Base-by-base conservation (phyloP, 371 early-diverging fungal species). In the Blakeslea trispora region DNA sequence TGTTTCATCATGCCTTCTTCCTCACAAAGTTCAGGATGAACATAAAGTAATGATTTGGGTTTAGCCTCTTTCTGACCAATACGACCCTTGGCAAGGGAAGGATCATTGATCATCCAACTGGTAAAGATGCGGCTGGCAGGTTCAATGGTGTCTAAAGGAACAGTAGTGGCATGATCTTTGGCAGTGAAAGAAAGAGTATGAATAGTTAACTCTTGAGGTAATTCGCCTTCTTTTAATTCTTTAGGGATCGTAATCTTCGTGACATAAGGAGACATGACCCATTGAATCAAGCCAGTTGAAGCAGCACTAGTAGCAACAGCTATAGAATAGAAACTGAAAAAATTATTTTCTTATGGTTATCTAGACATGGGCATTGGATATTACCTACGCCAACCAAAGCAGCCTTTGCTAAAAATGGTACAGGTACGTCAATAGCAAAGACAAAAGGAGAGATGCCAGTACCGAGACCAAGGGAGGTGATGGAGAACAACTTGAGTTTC, bases 201-300 rank as follows among this genome's bases (percentile, higher is more conserved):
- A 13, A 69, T 41, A 10, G 71, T 76, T 14, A 79, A 17, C 35
- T 63, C 40, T 34, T 60, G 52, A 24, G 69, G 66, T n/a, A 65
- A 8, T 23, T 55, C 34, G 17, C 42, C 53, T 40, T 55, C 44
- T 5, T 39, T 23, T 11, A 55, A 18, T 15, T 23, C 46, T 3
- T 53, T 45, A 9, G 66, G 62, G 0, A 66, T 50, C 18, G 83
- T 85, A 42, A 82, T 77, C 50, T 81, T 81, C 24, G 83, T 79
- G 23, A 85, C 85, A 57, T 85, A 85, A 1, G 85, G 82, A 5
- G 83, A 82, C 68, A 85, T 75, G 52, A 82, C 81, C 85, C 85
- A 85, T 45, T 85, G 83, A 28, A 85, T 79, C 34, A 79, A 43
- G 5, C 74, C 80, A 1, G 85, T 85, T 0, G 85, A 85, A 19